Evolutionary conservation across 768 basidiomycete genomes (phyloP).

Genomic region (Trichaptum fuscoviolaceum): DNA sequence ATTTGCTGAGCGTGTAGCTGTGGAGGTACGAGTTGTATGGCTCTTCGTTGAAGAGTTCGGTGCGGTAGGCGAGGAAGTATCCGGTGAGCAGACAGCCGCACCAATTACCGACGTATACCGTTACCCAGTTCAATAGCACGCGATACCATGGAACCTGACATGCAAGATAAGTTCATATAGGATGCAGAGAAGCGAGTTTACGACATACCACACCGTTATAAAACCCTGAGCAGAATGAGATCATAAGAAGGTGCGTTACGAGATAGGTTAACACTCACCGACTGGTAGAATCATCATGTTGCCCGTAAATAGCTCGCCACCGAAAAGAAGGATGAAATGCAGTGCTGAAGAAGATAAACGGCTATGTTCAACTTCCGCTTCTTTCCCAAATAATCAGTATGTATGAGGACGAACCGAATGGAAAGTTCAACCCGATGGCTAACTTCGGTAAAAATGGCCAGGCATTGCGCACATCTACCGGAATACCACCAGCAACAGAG

Average conservation of each 20-base stretch:
- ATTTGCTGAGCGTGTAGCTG: constrained; percentile 11
- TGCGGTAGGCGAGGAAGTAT: constrained; percentile 16
- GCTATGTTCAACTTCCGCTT: not conserved
- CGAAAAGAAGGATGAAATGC: constrained; percentile 15
- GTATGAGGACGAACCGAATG: constrained; percentile 10
- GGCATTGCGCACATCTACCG: constrained; percentile 6
- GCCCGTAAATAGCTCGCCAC: constrained; percentile 17
- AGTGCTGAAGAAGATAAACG: not conserved
- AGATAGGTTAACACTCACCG: not conserved
- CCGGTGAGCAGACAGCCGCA: constrained; percentile 10
- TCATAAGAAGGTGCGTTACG: not conserved
- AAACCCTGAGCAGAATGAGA: not conserved
- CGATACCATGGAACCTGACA: constrained; percentile 10
- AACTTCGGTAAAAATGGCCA: constrained; percentile 17
- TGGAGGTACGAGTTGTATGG: constrained; percentile 13
- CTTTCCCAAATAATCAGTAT: not conserved
- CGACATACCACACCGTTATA: constrained; percentile 1
- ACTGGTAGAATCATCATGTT: constrained; percentile 15
- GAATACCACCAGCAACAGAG: constrained; percentile 13
- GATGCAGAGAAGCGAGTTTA: not conserved
- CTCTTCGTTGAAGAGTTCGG: constrained; percentile 14
- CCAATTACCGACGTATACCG: constrained; percentile 13
- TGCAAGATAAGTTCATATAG: no score
- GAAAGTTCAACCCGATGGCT: constrained; percentile 14
- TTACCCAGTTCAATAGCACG: constrained; percentile 13